These are phyloP conservation scores for Blastocystis sp. DNA, from an alignment of 352 stramenopile species.

Conservation along the genomic window DNA sequence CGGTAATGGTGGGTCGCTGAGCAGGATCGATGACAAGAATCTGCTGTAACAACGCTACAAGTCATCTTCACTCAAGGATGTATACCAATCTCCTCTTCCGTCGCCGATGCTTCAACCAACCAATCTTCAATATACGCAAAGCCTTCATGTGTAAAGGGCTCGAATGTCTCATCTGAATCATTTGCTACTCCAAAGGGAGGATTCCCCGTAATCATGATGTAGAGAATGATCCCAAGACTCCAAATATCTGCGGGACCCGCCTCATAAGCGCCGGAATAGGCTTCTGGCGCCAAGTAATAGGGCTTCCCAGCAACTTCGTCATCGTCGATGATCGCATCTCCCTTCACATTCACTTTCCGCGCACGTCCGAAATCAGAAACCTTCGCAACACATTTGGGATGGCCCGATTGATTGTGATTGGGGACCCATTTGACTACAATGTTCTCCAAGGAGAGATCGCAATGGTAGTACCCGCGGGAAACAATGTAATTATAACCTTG, in stretches of 20 bases:
- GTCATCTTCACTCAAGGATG: background rate
- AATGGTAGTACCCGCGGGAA: slow-evolving; percentile 43
- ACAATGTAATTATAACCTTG: slow-evolving; percentile 46
- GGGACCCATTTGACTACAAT: slow-evolving; percentile 42
- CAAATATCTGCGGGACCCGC: slow-evolving; percentile 52
- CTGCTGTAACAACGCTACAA: slow-evolving; percentile 5
- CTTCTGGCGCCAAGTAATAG: slow-evolving; percentile 54
- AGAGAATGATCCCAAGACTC: slow-evolving; percentile 47
- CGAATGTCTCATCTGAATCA: slow-evolving; percentile 44
- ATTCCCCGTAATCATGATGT: slow-evolving; percentile 46
- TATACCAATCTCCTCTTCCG: slow-evolving; percentile 39
- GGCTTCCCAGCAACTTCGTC: slow-evolving; percentile 52
- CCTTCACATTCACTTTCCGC: background rate
- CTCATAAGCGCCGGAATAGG: slow-evolving; percentile 35
- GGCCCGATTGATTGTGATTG: slow-evolving; percentile 34
- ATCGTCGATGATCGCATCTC: background rate
- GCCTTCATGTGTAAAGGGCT: slow-evolving; percentile 13
- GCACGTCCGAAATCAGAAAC: slow-evolving; percentile 50
- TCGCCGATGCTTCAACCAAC: background rate
- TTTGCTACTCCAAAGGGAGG: slow-evolving; percentile 51
- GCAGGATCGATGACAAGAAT: background rate
- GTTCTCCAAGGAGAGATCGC: slow-evolving; percentile 53
- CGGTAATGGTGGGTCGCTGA: background rate
- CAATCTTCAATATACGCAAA: slow-evolving; percentile 1
- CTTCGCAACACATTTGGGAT: slow-evolving; percentile 8